Base-by-base conservation (phyloP, 805 yeast species). In the Wickerhamomyces xylosicus region DNA sequence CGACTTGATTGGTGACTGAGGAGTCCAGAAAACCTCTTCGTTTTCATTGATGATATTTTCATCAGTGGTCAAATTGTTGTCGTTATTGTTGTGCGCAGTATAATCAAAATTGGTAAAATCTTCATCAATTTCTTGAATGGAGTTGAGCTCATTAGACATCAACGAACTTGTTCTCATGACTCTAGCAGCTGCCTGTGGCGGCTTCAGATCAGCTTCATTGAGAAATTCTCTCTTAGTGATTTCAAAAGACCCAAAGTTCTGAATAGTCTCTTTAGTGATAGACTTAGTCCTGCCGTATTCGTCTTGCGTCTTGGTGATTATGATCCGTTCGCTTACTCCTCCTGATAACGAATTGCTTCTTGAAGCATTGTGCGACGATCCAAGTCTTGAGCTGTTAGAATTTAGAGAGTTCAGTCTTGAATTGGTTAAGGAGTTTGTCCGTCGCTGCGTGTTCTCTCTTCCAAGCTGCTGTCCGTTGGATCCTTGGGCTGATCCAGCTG, bases 231-330 rank as follows among this genome's bases (percentile, higher is more conserved):
- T 71, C 44, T 67, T 70, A 13, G 67, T 65, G 35, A 70, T 62
- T 40, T 72, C 75, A 35, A 54, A 62, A 1, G 74, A 69, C 25
- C 74, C 74, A 45, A 69, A 51, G 36, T 65, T 62, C 44, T 71
- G 66, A 20, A 74, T 62, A 0, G 77, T 72, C 32, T 71, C 71
- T 33, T 68, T 72, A 3, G 79, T 73, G 33, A 75, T 71, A 3
- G 79, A 72, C 40, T 60, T 65, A 0, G 80, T 74, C 32, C 77
- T 63, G 0, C 81, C 81, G 31, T 57, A 59, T 5, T 62, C 56
- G 41, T 72, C 79, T 40, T 61, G 61, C 20, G 72, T 71, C 45
- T 66, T 69, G 10, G 76, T 71, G 1, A 78, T 72, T 42, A 66
- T 68, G 10, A 71, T 31, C n/a, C 38, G 35, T 19, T 42, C 27